A percentile compares a stretch with the other conserved stretches of the same genome.
phyloP scores from a whole-genome alignment of 1,284 basidiomycete species.

The Naganishia albida region DNA sequence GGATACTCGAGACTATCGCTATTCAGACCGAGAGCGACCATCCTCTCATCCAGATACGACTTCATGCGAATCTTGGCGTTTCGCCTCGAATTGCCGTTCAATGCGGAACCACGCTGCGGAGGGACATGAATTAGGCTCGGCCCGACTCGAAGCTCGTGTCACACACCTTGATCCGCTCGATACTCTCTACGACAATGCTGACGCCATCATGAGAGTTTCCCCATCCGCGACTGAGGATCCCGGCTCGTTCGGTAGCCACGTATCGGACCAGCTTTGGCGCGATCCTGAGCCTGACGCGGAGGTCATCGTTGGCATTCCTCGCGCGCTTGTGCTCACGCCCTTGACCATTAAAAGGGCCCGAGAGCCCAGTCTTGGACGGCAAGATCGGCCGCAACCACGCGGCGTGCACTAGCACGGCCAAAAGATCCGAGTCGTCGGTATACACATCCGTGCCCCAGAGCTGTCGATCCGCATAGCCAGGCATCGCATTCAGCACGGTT shows the following conservation, averaged over 20 bases:
- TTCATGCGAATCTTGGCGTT: conserved; percentile 29
- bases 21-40: conserved; percentile 16
- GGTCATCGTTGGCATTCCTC: conserved; percentile 41
- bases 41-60: conserved; percentile 18
- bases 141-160: not conserved
- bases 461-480: conserved; percentile 43
- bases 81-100: conserved; percentile 25
- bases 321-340: conserved; percentile 5
- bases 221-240: conserved; percentile 58
- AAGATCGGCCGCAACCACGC: conserved; percentile 57
- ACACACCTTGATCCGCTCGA: conserved; percentile 55
- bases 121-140: not conserved
- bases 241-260: conserved; percentile 57
- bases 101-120: conserved; percentile 8
- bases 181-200: conserved; percentile 58
- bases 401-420: conserved; percentile 59
- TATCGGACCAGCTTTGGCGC: conserved; percentile 59
- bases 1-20: conserved; percentile 11
- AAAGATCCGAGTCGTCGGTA: conserved; percentile 62
- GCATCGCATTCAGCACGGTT: conserved; percentile 23
- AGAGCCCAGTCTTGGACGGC: conserved; percentile 22
- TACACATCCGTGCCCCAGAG: conserved; percentile 63
- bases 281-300: conserved; percentile 57
- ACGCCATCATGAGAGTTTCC: conserved; percentile 62
- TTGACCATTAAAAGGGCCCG: conserved; percentile 6